Conservation (phyloP, 2,329 filamentous ascomycete genomes). For the Phyllosticta paracitricarpa region DNA sequence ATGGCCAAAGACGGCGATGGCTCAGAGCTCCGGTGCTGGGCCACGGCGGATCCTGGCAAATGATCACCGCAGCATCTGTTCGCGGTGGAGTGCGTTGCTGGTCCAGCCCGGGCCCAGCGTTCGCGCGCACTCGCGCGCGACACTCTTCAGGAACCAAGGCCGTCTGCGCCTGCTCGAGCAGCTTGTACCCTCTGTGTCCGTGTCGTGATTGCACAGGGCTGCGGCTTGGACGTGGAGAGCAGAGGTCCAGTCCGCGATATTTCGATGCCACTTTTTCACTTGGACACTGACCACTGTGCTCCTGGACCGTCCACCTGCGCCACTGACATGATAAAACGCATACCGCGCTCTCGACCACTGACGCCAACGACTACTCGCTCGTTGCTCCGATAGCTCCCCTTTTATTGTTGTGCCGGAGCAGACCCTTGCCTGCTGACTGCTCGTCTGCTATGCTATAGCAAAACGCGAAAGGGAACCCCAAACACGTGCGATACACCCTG, state of each 20-base stretch:
- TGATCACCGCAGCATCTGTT: conserved; percentile 36
- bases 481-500: conserved; percentile 32
- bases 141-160: conserved; percentile 33
- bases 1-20: conserved; percentile 25
- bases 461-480: conserved; percentile 24
- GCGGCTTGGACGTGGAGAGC: conserved; percentile 25
- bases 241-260: conserved; percentile 16
- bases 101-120: conserved; percentile 31
- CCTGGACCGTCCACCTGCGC: conserved; percentile 13
- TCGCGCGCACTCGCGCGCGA: conserved; percentile 26
- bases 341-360: conserved; percentile 23
- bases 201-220: conserved; percentile 34
- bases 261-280: conserved; percentile 23
- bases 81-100: conserved; percentile 32
- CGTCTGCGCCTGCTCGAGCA: conserved; percentile 28
- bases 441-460: conserved; percentile 28
- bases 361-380: conserved; percentile 19
- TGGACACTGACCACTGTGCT: not conserved
- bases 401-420: conserved; percentile 27
- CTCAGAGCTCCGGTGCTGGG: conserved; percentile 30
- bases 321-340: conserved; percentile 30
- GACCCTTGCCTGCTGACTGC: conserved; percentile 24
- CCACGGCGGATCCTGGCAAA: conserved; percentile 25
- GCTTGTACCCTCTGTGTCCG: conserved; percentile 29
- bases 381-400: conserved; percentile 16